These are phyloP conservation scores for Morella rubra DNA, from an alignment of 306 rosid genomes.

Conservation along the genomic window DNA sequence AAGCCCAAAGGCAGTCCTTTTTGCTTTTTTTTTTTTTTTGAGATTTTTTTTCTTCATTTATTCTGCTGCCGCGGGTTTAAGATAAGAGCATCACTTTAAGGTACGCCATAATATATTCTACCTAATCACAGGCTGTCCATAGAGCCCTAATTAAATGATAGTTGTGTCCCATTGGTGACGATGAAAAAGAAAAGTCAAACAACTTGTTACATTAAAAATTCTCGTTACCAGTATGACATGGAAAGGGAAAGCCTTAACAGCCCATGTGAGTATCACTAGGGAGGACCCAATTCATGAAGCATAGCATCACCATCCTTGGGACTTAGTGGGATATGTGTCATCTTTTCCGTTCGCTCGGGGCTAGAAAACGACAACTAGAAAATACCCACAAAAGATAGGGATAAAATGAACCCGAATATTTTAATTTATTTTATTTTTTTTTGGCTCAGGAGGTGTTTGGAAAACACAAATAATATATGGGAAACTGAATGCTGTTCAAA, in stretches of 20 bases:
- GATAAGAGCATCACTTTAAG: conserved; percentile 40
- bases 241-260: conserved; percentile 52
- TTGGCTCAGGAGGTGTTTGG: too few relatives aligned
- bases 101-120: conserved; percentile 43
- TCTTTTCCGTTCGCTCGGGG: conserved; percentile 30
- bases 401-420: conserved; percentile 27
- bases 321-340: conserved; percentile 29
- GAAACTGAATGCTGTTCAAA: too few relatives aligned
- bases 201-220: conserved; percentile 37
- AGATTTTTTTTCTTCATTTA: neutral
- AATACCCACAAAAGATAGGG: neutral
- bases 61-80: conserved; percentile 39
- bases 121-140: conserved; percentile 66
- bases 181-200: conserved; percentile 48
- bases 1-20: too few relatives aligned
- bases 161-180: conserved; percentile 39
- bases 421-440: conserved; percentile 23
- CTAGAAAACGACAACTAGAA: conserved; percentile 31
- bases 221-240: conserved; percentile 36
- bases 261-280: conserved; percentile 51
- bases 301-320: conserved; percentile 34
- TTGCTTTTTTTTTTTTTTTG: neutral
- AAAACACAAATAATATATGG: neutral
- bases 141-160: conserved; percentile 46
- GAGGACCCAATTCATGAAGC: conserved; percentile 43